Percentiles rank a stretch among this genome's conserved stretches.
Evolutionary conservation across 768 basidiomycete species (phyloP).

Genomic region (Inosperma sp.): DNA sequence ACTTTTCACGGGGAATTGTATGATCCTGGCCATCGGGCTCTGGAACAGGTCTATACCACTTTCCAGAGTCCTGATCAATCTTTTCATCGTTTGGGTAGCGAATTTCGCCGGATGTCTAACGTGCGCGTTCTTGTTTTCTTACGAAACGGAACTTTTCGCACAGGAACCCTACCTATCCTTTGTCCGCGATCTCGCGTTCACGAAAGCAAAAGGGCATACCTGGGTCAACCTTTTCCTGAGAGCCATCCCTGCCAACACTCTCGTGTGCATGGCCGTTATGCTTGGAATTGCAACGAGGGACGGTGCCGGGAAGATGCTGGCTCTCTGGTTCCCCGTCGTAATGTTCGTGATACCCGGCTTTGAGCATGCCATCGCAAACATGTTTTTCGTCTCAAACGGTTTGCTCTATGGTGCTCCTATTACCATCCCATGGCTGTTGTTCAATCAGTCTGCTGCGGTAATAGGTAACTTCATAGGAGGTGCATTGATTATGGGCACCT

Average conservation of each 20-base stretch:
- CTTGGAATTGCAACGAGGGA: constrained; percentile 8
- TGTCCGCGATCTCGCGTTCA: constrained; percentile 2
- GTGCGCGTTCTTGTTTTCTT: constrained; percentile 9
- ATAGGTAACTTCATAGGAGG: constrained; percentile 9
- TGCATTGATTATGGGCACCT: constrained; percentile 8
- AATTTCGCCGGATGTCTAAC: constrained; percentile 10
- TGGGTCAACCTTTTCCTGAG: constrained; percentile 11
- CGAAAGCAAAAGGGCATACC: constrained; percentile 9
- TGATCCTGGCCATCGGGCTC: constrained; percentile 9
- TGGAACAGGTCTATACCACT: constrained; percentile 9
- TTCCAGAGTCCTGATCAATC: constrained; percentile 1
- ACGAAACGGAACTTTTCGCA: constrained; percentile 9
- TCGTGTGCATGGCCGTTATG: constrained; percentile 11
- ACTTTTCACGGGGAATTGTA: constrained; percentile 9
- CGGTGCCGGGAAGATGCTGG: constrained; percentile 9
- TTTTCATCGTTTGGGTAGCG: constrained; percentile 8
- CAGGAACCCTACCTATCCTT: constrained; percentile 9
- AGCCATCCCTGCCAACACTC: constrained; percentile 11
- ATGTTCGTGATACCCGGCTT: constrained; percentile 9
- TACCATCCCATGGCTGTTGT: constrained; percentile 7
- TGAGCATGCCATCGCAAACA: constrained; percentile 11
- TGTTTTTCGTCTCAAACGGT: constrained; percentile 12
- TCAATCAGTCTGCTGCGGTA: constrained; percentile 10
- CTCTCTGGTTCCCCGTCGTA: constrained; percentile 11
- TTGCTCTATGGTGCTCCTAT: constrained; percentile 9